These are phyloP conservation scores for Noccaea caerulescens DNA, from an alignment of 345 rosid genomes.

Conservation along the genomic window DNA sequence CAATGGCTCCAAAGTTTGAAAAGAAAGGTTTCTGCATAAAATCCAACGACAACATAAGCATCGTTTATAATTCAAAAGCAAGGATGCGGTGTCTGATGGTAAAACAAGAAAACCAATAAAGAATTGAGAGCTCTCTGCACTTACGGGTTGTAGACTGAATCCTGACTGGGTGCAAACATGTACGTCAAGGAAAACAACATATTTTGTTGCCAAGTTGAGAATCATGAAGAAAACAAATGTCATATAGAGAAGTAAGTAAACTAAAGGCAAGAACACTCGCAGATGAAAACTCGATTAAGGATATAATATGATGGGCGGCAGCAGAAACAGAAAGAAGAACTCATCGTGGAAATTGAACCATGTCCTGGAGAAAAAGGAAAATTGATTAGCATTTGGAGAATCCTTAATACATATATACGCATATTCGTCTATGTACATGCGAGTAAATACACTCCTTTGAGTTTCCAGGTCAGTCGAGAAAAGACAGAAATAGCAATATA, in stretches of 20 bases:
- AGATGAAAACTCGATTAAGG: slow-evolving; percentile 44
- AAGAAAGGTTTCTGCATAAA: slow-evolving; percentile 88
- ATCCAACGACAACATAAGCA: slow-evolving; percentile 22
- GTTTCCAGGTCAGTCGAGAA: slow-evolving; percentile 28
- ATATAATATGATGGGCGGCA: slow-evolving; percentile 98
- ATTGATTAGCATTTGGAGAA: neutral
- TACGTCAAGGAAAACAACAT: slow-evolving; percentile 62
- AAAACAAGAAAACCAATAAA: slow-evolving; percentile 14
- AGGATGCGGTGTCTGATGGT: neutral
- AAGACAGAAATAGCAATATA: slow-evolving; percentile 31
- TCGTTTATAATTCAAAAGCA: neutral
- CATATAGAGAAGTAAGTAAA: slow-evolving; percentile 16
- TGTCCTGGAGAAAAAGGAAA: slow-evolving; percentile 45
- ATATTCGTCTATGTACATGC: neutral
- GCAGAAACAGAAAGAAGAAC: slow-evolving; percentile 90
- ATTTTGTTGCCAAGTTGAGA: slow-evolving; percentile 3
- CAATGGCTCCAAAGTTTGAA: slow-evolving; percentile 97
- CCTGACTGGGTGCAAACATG: slow-evolving; percentile 79
- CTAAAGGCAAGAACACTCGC: slow-evolving; percentile 10
- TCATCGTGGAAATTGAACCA: slow-evolving; percentile 99
- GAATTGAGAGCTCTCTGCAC: slow-evolving; percentile 41
- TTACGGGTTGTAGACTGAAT: slow-evolving; percentile 88
- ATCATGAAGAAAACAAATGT: neutral
- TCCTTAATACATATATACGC: neutral
- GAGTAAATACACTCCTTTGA: neutral